Evolutionary conservation across 768 basidiomycete species (phyloP).

Genomic region (Leccinum disarticulatum): DNA sequence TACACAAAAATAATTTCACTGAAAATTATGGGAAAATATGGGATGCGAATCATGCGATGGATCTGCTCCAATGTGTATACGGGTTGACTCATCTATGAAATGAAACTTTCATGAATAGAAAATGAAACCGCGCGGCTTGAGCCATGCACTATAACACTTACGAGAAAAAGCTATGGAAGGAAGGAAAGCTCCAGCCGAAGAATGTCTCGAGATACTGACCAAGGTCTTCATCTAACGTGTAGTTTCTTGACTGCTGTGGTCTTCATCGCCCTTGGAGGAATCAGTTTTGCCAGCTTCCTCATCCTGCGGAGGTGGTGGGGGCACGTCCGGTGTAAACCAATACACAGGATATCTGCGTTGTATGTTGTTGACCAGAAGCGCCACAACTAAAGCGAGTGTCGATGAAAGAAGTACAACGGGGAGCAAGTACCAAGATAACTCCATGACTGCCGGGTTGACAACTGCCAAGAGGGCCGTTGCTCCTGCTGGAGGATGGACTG

Average conservation of each 20-base stretch:
- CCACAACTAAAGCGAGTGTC: constrained; percentile 43
- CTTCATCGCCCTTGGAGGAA: not conserved
- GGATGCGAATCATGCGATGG: not conserved
- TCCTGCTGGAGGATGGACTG: constrained; percentile 57
- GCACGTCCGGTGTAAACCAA: constrained; percentile 36
- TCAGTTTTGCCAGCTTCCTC: not conserved
- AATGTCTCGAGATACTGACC: constrained; percentile 7
- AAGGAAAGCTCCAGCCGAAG: not conserved
- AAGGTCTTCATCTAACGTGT: not conserved
- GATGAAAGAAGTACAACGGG: constrained; percentile 53
- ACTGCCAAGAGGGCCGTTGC: constrained; percentile 57
- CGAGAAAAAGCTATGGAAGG: constrained; percentile 2
- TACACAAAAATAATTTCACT: too few species aligned
- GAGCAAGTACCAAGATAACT: constrained; percentile 53
- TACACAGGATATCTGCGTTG: constrained; percentile 48
- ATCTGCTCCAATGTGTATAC: not conserved
- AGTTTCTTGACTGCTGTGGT: not conserved
- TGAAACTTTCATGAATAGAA: not conserved
- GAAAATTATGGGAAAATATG: too few species aligned
- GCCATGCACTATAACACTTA: not conserved
- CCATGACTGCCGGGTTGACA: constrained; percentile 40
- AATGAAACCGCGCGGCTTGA: not conserved
- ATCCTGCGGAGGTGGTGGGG: not conserved
- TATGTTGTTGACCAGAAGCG: constrained; percentile 51
- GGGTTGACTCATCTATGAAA: not conserved